These are phyloP conservation scores for Fusarium udum DNA, from an alignment of 2,329 filamentous ascomycete genomes.

Conservation along the genomic window DNA sequence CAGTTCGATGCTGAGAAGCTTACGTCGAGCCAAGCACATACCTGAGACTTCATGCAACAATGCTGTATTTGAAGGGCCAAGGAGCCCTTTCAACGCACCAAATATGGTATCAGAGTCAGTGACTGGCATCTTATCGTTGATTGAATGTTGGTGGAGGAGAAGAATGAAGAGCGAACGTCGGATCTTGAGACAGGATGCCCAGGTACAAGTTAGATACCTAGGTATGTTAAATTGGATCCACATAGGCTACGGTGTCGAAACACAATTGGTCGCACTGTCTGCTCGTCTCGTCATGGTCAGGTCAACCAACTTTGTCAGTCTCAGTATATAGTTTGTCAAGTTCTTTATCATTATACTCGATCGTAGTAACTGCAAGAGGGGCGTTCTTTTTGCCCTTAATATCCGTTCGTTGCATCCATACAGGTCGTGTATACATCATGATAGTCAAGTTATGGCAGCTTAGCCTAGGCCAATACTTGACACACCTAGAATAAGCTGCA, in stretches of 20 bases:
- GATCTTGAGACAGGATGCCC: not conserved
- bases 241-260: not conserved
- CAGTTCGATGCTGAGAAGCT: not conserved
- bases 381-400: not conserved
- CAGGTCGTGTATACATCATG: not conserved
- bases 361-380: not conserved
- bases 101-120: not conserved
- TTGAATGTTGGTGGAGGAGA: not conserved
- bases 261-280: not conserved
- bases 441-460: not conserved
- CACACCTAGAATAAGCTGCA: not conserved
- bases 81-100: conserved; percentile 10
- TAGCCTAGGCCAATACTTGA: not conserved
- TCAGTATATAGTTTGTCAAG: not conserved
- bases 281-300: not conserved
- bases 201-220: not conserved
- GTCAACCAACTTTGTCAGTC: not conserved
- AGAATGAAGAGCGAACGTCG: not conserved
- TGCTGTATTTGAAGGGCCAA: conserved; percentile 19
- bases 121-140: not conserved
- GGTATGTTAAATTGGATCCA: not conserved
- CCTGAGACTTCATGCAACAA: conserved; percentile 19
- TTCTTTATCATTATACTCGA: not conserved
- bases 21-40: not conserved
- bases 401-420: not conserved